Conservation (phyloP, 192 early-diverging fungal genomes). For the Gryganskiella cystojenkinii region DNA sequence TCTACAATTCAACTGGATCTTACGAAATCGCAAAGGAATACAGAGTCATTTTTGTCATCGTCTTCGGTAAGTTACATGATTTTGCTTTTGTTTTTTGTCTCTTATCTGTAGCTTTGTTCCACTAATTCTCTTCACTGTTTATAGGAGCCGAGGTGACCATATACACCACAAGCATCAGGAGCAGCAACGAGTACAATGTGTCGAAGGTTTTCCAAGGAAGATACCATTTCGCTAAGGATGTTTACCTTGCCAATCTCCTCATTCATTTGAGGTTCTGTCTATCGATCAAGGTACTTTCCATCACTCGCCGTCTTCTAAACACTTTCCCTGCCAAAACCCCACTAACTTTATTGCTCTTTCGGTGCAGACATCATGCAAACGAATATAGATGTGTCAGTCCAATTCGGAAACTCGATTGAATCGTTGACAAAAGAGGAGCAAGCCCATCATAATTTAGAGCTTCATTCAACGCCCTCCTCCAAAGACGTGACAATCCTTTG, state of each 20-base stretch:
- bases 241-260: constrained; percentile 18
- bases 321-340: neutral
- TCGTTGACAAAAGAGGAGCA: too few relatives aligned
- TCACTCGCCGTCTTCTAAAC: neutral
- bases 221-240: constrained; percentile 16
- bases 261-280: constrained; percentile 27
- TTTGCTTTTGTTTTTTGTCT: neutral
- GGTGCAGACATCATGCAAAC: too few relatives aligned
- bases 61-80: neutral
- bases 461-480: too few relatives aligned
- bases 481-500: too few relatives aligned
- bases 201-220: constrained; percentile 16
- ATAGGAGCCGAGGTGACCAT: constrained; percentile 11
- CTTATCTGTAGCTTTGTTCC: neutral
- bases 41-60: neutral
- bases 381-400: too few relatives aligned
- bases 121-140: neutral
- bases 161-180: constrained; percentile 12
- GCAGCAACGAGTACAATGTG: constrained; percentile 6
- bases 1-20: constrained; percentile 1
- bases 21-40: constrained; percentile 7
- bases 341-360: neutral
- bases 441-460: too few relatives aligned
- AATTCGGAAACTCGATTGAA: too few relatives aligned
- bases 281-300: constrained; percentile 15